Percentiles rank a stretch among this genome's conserved stretches.
Evolutionary conservation across 805 yeast species (phyloP).

Genomic region (Yarrowia sp.): DNA sequence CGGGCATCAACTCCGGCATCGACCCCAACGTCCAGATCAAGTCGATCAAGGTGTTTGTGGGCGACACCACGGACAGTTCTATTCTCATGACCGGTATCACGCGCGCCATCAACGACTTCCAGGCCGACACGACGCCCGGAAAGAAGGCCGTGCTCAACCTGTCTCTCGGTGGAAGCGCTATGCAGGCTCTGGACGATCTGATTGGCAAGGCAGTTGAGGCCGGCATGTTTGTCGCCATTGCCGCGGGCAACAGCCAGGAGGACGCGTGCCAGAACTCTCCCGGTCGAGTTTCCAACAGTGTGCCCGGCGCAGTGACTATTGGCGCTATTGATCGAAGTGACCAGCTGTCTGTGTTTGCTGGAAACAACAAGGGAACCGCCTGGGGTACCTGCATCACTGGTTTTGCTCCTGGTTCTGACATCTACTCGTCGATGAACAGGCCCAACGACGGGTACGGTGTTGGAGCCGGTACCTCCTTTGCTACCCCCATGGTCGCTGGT

Average conservation of each 20-base stretch:
- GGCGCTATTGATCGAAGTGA: neutral
- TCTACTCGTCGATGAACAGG: conserved; percentile 52
- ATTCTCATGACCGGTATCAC: neutral
- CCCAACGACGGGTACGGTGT: conserved; percentile 35
- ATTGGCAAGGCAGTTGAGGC: conserved; percentile 85
- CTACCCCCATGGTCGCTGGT: conserved; percentile 95
- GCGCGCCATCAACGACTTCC: neutral
- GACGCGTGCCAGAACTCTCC: conserved; percentile 8
- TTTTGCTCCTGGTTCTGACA: conserved; percentile 93
- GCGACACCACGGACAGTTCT: conserved; percentile 34
- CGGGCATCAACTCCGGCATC: conserved; percentile 44
- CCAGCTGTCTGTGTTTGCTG: neutral
- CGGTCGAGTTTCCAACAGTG: neutral
- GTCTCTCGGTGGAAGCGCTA: conserved; percentile 92
- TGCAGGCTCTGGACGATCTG: conserved; percentile 80
- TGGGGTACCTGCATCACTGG: conserved; percentile 89
- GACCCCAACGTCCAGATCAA: conserved; percentile 57
- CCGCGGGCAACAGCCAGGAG: neutral
- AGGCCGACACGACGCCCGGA: conserved; percentile 42
- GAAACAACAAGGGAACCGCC: neutral
- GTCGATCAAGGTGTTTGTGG: conserved; percentile 57
- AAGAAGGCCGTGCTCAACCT: conserved; percentile 54
- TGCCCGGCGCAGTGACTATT: neutral
- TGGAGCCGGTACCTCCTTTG: conserved; percentile 92
- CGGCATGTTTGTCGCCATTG: conserved; percentile 56